Base-by-base conservation (phyloP, 352 stramenopile species). In the Phytophthora agathidicida region DNA sequence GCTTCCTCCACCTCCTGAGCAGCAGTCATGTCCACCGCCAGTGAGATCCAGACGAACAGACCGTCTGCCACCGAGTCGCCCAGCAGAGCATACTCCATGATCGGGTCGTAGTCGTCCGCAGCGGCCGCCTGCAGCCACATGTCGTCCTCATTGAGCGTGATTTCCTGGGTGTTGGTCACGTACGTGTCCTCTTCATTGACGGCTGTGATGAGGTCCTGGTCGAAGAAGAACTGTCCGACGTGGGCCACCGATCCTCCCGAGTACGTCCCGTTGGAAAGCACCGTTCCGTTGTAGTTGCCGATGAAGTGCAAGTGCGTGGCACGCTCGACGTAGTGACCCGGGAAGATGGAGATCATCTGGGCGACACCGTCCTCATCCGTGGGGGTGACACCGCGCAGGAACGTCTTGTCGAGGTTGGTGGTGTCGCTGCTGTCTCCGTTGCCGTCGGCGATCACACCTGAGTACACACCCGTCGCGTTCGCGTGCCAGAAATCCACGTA, bases 401-500 rank as follows among this genome's bases (percentile, higher is more conserved):
- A 67, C 10, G 63, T 72, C 3, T 52, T 60, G 45, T 72, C 39
- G 44, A 72, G 31, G 47, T 72, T 72, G 27, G 49, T 64, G n/a
- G 50, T 33, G 19, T 68, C 63, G 6, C 36, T 60, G 28, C 56
- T 72, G 45, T 72, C 51, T 56, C 63, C 63, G 33, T 71, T 71
- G 39, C 63, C 50, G 22, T 60, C 31, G 14, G 57, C 56, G 1
- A 68, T 23, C 8, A 72, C 49, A 19, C 63, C 45, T 14, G 56
- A 72, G 45, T 72, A 72, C 17, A 72, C 63, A 11, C 63, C 63
- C 22, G 63, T 72, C 17, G 57, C 49, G 23, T 72, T 72, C 8
- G 56, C 60, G 45, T 72, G 63, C 63, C 60, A 70, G 41, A 65
- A 70, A 33, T 70, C 60, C 11, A 70, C 45, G 42, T 65, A 70